These are phyloP conservation scores for Kondoa malvinella DNA, from an alignment of 768 basidiomycete genomes.

Conservation along the genomic window DNA sequence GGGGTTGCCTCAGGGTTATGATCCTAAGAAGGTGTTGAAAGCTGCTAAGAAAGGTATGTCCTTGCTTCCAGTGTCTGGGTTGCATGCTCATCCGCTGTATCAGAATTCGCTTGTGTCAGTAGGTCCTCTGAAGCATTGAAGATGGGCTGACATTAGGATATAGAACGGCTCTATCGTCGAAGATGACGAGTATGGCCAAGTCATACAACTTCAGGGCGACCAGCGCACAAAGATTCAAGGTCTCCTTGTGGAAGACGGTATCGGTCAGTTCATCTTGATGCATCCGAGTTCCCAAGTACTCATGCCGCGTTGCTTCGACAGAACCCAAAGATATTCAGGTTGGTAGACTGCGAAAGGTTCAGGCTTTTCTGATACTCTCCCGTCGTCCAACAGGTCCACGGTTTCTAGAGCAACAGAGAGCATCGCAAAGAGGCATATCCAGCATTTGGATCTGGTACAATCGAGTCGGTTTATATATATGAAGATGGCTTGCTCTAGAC, in stretches of 20 bases:
- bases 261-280: slow-evolving; percentile 38
- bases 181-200: slow-evolving; percentile 86
- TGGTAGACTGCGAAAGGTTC: not conserved
- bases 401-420: not conserved
- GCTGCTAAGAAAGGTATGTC: slow-evolving; percentile 79
- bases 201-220: slow-evolving; percentile 97
- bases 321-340: not conserved
- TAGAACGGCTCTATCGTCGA: slow-evolving; percentile 84
- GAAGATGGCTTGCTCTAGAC: not conserved
- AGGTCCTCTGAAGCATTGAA: slow-evolving; percentile 55
- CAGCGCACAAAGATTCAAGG: slow-evolving; percentile 76
- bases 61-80: slow-evolving; percentile 4
- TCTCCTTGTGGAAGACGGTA: slow-evolving; percentile 70
- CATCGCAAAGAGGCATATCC: not conserved
- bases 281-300: not conserved
- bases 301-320: not conserved
- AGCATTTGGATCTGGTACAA: not conserved
- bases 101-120: slow-evolving; percentile 47
- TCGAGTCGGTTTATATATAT: not conserved
- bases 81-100: not conserved
- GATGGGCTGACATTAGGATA: slow-evolving; percentile 28
- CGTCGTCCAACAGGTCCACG: not conserved
- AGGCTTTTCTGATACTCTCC: not conserved
- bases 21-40: slow-evolving; percentile 93
- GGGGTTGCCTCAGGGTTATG: slow-evolving; percentile 87